Evolutionary conservation across 306 rosid species (phyloP), one percentile per base, ranked within the genome.

Genomic region (Vicia sativa): DNA sequence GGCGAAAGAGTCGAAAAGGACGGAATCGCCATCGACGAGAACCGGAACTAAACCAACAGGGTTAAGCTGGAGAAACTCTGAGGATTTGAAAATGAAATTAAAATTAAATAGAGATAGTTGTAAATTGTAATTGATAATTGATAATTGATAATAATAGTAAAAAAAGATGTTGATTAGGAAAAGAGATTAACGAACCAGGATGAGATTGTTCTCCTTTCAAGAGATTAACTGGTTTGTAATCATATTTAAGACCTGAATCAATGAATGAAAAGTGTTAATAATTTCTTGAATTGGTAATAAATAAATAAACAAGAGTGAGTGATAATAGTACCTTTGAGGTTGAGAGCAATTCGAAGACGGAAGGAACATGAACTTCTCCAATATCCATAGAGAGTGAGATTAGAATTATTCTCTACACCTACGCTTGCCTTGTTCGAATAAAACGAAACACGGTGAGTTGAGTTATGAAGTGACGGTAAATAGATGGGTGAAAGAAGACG

Each of bases 21-120:
- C 80, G 5, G 65, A 0, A 64, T 65, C 63, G 65, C 84, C 96
- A 77, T 93, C 91, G 44, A 77, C 81, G 0, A 88, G 90, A 49
- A 74, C 91, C 2, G 96, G 96, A 34, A 90, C 93, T 19, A 56
- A 81, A 7, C 98, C 93, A 9, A 80, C 19, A 14, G 96, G 93
- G 68, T 88, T 90, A 38, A 93, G 73, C 76, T 84, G 64, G 26
- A 38, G 76, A 62, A 86, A 86, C 41, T 88, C 97, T 91, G 68
- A 35, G 54, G 43, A 73, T 6, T 5, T 29, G 43, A 46, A 70
- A 49, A 59, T 7, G 3, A 38, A 61, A 21, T 3, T 14, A 7
- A 4, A 6, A 12, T 4, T 21, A 45, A 1, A 11, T 3, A 19
- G 4, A 18, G 10, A 50, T 21, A 21, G 23, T 21, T n/a, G n/a